Evolutionary conservation across 2,329 filamentous ascomycete species (phyloP).

Genomic region (Elsinoe arachidis): DNA sequence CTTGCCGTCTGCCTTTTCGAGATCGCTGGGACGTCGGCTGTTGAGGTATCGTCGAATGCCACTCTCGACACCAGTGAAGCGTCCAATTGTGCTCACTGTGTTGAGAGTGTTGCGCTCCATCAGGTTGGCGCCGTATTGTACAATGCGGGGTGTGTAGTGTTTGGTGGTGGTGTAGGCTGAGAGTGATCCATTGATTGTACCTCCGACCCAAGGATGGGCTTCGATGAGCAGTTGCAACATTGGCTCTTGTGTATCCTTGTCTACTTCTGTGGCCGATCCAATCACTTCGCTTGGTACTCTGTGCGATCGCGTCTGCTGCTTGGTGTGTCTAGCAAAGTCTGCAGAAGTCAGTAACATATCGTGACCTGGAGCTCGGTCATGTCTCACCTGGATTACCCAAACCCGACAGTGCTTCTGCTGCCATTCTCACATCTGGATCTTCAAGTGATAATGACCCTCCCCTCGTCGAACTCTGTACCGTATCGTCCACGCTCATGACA

Average conservation of each 20-base stretch:
- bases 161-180: constrained; percentile 82
- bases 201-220: constrained; percentile 76
- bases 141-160: constrained; percentile 81
- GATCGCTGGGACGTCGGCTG: constrained; percentile 45
- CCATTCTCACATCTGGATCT: constrained; percentile 40
- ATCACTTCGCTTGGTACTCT: constrained; percentile 21
- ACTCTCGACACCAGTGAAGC: constrained; percentile 79
- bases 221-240: constrained; percentile 79
- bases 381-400: constrained; percentile 40
- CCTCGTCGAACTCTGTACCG: constrained; percentile 31
- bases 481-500: constrained; percentile 34
- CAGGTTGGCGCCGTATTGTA: constrained; percentile 77
- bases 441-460: constrained; percentile 35
- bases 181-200: constrained; percentile 65
- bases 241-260: constrained; percentile 51
- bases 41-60: constrained; percentile 73
- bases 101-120: constrained; percentile 84
- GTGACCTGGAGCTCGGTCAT: not conserved
- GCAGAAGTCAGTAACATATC: not conserved
- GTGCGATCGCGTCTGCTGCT: constrained; percentile 25
- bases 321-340: constrained; percentile 38
- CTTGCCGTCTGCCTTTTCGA: constrained; percentile 37
- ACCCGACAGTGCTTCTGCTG: constrained; percentile 43
- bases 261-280: constrained; percentile 23
- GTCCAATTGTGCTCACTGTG: constrained; percentile 73